Base-by-base conservation (phyloP, 2,329 filamentous ascomycete genomes). In the Alternaria sp. region DNA sequence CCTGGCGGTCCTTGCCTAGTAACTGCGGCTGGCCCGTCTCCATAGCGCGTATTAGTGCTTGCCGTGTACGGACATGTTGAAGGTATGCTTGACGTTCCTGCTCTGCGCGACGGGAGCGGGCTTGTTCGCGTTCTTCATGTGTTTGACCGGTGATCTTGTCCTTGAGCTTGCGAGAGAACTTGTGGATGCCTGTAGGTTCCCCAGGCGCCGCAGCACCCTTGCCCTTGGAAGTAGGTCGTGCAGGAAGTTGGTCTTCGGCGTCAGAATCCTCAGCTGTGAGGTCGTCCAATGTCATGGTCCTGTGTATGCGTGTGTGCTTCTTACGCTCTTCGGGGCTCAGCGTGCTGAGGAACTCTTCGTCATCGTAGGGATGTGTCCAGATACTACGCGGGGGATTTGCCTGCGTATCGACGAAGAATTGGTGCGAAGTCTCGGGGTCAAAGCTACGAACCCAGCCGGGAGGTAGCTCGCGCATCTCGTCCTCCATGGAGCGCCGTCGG, bases 361-460 rank as follows among this genome's bases (percentile, higher is more conserved):
- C 86, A 66, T 88, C 86, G 71, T 86, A 84, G 0, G 86, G 86
- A 68, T 88, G 86, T 42, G 82, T 80, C 86, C 86, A 88, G 64
- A 85, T 86, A 56, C 82, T 83, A 45, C 84, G 81, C 0, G 85
- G 85, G 0, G 85, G 85, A 11, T 81, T 74, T 28, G 78, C 72
- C 29, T 67, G 81, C 1, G 84, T 88, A 73, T 88, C 83, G 67
- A 88, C 85, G 73, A 86, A 88, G 81, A 87, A 88, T 66, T 88
- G 85, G 67, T 88, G 86, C 17, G 81, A 70, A 11, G 78, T 79
- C 51, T 82, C 67, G 0, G 80, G 70, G 68, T 88, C 86, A 71
- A 82, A 88, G 58, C 82, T 80, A 3, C 86, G 78, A 1, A 87
- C 75, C 86, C 86, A 88, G 40, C 85, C 85, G 13, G 72, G 57